Base-by-base conservation (phyloP, 768 basidiomycete species). In the Serendipita sp. region DNA sequence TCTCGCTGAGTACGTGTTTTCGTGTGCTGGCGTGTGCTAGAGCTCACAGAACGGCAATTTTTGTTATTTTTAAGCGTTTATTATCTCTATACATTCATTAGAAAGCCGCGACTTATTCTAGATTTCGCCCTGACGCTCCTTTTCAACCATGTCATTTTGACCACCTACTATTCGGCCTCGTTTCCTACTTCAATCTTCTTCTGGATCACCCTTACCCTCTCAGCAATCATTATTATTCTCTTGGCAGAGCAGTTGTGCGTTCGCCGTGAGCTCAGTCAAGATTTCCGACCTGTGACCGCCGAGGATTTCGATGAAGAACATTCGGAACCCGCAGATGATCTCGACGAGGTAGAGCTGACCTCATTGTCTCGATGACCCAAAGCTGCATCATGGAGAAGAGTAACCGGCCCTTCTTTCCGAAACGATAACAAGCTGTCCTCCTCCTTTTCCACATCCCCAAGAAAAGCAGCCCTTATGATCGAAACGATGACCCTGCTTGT, bases 231-330 rank as follows among this genome's bases (percentile, higher is more conserved):
- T 45, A 88, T 85, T 66, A 82, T 97, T 67, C 78, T 92, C 63
- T 73, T 86, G 11, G 89, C 92, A 1, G 96, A 99, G 72, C 92
- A 97, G 70, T 78, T 96, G 32, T 94, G 95, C 72, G 88, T 95
- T 32, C 85, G 81, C 70, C 78, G 92, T 47, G 92, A 96, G 75
- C 91, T 96, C 91, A 76, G 77, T 18, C 91, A 94, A 71, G 92
- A 92, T 5, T 74, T 95, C 16, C 64, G 67, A 24, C 64, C 64
- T 24, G 56, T 67, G 16, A 38, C 60, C 15, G 38, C 18, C 54
- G 18, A 35, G 13, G 47, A 63, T 34, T 15, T n/a, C n/a, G 65
- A 63, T 7, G 56, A 60, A 16, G 24, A 37, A 10, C 10, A 60
- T n/a, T 60, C 56, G 4, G 56, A 60, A 35, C 4, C 56, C 16